Evolutionary conservation across 2,329 filamentous ascomycete genomes (phyloP).

Genomic region (Cytospora schulzeri): DNA sequence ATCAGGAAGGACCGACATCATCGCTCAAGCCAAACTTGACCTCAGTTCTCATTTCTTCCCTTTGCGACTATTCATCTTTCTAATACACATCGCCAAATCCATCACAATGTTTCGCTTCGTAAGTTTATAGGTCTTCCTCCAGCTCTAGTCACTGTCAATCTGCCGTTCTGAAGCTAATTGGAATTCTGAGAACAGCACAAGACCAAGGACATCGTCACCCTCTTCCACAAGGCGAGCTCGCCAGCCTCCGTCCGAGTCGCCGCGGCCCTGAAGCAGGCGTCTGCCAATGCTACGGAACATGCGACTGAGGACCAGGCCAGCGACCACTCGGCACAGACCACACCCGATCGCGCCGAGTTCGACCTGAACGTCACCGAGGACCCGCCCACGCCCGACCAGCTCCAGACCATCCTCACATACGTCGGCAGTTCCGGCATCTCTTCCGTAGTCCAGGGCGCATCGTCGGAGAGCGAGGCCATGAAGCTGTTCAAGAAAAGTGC

Average conservation of each 20-base stretch:
- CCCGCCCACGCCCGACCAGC: slow-evolving; percentile 61
- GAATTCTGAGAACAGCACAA: slow-evolving; percentile 59
- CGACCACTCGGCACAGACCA: slow-evolving; percentile 62
- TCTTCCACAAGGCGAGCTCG: slow-evolving; percentile 85
- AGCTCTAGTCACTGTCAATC: slow-evolving; percentile 1
- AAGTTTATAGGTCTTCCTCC: slow-evolving; percentile 32
- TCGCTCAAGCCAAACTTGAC: slow-evolving; percentile 20
- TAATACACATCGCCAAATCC: slow-evolving; percentile 11
- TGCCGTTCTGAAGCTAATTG: neutral
- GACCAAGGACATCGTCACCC: slow-evolving; percentile 86
- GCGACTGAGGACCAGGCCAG: slow-evolving; percentile 76
- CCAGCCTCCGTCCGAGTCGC: slow-evolving; percentile 73
- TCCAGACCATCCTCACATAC: slow-evolving; percentile 43
- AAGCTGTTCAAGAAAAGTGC: slow-evolving; percentile 72
- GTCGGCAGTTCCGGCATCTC: slow-evolving; percentile 64
- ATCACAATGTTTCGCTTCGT: slow-evolving; percentile 52
- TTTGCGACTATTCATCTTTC: neutral
- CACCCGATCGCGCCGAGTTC: slow-evolving; percentile 66
- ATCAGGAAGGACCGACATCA: slow-evolving; percentile 25
- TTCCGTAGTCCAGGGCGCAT: slow-evolving; percentile 72
- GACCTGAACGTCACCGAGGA: slow-evolving; percentile 62
- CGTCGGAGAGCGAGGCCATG: slow-evolving; percentile 74
- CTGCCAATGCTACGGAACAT: slow-evolving; percentile 66
- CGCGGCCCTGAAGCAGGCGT: slow-evolving; percentile 78
- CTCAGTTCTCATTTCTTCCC: slow-evolving; percentile 14